Percentiles rank a stretch among this genome's conserved stretches.
These are phyloP conservation scores for Pyrus communis DNA, from an alignment of 306 rosid species.

Conservation along the genomic window DNA sequence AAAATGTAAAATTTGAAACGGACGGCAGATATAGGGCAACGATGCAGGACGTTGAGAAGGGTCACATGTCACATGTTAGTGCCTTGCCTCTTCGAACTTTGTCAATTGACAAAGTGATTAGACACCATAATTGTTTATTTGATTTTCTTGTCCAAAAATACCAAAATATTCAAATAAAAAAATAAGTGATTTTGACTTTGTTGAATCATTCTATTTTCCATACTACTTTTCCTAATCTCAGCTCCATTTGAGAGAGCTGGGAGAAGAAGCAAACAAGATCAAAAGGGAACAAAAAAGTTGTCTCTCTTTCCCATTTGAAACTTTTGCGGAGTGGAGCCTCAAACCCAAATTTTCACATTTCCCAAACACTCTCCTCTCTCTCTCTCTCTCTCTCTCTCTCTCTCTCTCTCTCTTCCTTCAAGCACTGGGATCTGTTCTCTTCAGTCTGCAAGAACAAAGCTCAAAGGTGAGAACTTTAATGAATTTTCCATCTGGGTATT, in stretches of 20 bases:
- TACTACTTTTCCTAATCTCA: background rate
- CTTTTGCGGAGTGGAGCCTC: background rate
- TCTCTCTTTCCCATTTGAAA: background rate
- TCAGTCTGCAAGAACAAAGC: background rate
- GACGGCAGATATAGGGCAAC: background rate
- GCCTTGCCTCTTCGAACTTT: background rate
- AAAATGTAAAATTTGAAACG: too few relatives aligned
- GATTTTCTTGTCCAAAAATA: background rate
- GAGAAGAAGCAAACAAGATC: background rate
- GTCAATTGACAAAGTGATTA: background rate
- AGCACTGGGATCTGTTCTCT: conserved; percentile 4
- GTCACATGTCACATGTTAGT: background rate
- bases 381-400: background rate
- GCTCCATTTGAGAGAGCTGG: background rate
- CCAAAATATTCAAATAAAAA: background rate
- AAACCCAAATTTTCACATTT: background rate
- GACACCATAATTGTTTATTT: background rate
- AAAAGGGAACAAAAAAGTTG: background rate
- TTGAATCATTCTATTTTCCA: background rate
- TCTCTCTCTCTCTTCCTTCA: background rate
- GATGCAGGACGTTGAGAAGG: background rate
- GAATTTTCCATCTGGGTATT: background rate
- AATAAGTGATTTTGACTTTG: background rate
- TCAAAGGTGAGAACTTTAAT: background rate
- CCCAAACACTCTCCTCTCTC: background rate